Percentiles rank a stretch among this genome's conserved stretches.
Evolutionary conservation across 768 basidiomycete genomes (phyloP).

Genomic region (Trametes villosa): DNA sequence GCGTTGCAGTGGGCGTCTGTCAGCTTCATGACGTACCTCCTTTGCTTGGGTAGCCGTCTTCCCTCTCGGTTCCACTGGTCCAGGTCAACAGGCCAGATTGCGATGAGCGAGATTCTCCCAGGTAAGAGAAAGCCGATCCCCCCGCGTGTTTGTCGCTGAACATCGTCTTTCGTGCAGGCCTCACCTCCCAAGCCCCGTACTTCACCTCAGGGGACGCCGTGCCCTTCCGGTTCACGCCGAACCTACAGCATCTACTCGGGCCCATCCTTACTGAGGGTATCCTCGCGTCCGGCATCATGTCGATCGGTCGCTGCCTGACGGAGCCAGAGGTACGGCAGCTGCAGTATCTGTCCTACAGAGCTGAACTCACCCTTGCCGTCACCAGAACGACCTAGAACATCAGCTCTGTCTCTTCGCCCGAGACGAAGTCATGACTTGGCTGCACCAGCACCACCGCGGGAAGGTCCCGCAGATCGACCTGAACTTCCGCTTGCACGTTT

Average conservation of each 20-base stretch:
- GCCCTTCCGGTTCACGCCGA: conserved; percentile 97
- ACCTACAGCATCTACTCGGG: conserved; percentile 92
- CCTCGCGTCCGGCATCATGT: conserved; percentile 84
- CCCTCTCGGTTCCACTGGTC: conserved; percentile 89
- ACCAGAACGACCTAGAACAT: conserved; percentile 88
- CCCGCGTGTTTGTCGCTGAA: background rate
- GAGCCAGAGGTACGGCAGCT: conserved; percentile 76
- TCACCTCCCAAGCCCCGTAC: conserved; percentile 52
- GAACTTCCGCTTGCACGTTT: conserved; percentile 58
- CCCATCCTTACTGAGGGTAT: conserved; percentile 90
- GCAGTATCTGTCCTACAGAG: background rate
- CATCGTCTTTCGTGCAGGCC: conserved; percentile 20
- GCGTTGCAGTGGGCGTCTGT: conserved; percentile 85
- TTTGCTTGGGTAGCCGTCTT: conserved; percentile 81
- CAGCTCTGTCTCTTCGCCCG: conserved; percentile 89
- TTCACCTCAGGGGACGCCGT: conserved; percentile 85
- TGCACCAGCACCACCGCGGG: conserved; percentile 50
- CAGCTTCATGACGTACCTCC: conserved; percentile 90
- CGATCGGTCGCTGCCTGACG: conserved; percentile 87
- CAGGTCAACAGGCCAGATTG: conserved; percentile 85
- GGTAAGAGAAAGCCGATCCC: conserved; percentile 45
- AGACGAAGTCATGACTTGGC: conserved; percentile 88
- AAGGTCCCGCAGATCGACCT: conserved; percentile 62
- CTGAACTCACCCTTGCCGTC: background rate
- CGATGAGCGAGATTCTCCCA: conserved; percentile 92